phyloP scores from a whole-genome alignment of 1,284 basidiomycete genomes.

The Pyrrhoderma noxium region DNA sequence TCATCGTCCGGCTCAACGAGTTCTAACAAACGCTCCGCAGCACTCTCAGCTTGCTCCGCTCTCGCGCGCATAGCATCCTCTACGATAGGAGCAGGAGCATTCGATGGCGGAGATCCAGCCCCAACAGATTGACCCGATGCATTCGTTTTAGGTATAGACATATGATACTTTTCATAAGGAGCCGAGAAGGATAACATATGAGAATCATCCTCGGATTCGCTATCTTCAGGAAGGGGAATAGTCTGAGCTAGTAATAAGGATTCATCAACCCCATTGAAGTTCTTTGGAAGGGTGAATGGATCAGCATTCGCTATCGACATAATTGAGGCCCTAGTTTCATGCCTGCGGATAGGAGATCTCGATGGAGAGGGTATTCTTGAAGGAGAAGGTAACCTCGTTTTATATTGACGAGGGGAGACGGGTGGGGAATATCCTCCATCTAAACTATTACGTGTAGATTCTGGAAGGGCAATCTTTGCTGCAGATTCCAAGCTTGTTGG shows the following conservation, averaged over 20 bases:
- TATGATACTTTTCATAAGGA: conserved; percentile 46
- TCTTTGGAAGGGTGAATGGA: conserved; percentile 23
- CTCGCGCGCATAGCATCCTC: conserved; percentile 80
- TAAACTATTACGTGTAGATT: conserved; percentile 32
- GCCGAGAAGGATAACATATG: conserved; percentile 63
- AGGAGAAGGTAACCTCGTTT: conserved; percentile 11
- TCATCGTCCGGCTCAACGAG: conserved; percentile 75
- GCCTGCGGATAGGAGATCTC: conserved; percentile 3
- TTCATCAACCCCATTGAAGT: conserved; percentile 40
- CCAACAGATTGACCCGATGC: conserved; percentile 20
- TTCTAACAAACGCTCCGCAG: conserved; percentile 74
- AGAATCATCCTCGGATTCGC: conserved; percentile 57
- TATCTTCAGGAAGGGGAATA: conserved; percentile 66
- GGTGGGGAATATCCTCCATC: conserved; percentile 40
- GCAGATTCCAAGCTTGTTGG: not conserved
- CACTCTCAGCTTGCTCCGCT: conserved; percentile 83
- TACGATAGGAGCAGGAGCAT: conserved; percentile 46
- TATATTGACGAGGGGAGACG: conserved; percentile 21
- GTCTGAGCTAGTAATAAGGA: conserved; percentile 62
- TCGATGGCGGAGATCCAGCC: conserved; percentile 31
- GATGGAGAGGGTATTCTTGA: conserved; percentile 17
- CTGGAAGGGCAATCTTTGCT: conserved; percentile 27
- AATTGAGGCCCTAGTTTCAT: conserved; percentile 7
- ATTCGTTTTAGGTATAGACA: conserved; percentile 13
- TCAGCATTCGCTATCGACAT: conserved; percentile 24